Conservation (phyloP, 176 grass and related monocot genomes). For the Pontederia paniculata region DNA sequence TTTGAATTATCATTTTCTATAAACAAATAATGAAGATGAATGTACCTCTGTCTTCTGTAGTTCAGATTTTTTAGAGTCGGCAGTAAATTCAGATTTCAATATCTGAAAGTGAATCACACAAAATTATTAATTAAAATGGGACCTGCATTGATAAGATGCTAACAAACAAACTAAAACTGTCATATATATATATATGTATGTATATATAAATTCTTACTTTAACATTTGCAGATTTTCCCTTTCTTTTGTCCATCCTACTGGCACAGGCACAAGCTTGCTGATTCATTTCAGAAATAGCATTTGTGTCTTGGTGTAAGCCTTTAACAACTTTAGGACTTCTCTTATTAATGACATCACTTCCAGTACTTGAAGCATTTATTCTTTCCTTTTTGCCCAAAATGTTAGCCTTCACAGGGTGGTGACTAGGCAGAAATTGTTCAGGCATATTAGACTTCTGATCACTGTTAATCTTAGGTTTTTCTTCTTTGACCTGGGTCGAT, state of each 20-base stretch:
- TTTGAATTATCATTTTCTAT: neutral
- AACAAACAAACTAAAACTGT: neutral
- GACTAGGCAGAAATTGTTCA: constrained; percentile 26
- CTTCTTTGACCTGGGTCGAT: constrained; percentile 81
- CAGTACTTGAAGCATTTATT: constrained; percentile 48
- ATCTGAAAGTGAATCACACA: constrained; percentile 26
- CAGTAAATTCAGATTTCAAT: constrained; percentile 29
- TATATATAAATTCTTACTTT: constrained; percentile 53
- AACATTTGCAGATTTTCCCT: constrained; percentile 33
- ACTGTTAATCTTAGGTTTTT: constrained; percentile 53
- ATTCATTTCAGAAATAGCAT: constrained; percentile 61
- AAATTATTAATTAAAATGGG: neutral
- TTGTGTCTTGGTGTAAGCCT: constrained; percentile 38
- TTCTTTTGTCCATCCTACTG: constrained; percentile 59
- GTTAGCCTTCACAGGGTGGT: constrained; percentile 50
- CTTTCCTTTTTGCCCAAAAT: constrained; percentile 44
- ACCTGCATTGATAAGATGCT: neutral
- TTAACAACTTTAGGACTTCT: constrained; percentile 60
- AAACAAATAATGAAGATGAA: constrained; percentile 2
- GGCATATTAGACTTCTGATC: constrained; percentile 48
- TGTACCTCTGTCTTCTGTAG: constrained; percentile 40
- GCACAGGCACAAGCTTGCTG: constrained; percentile 44
- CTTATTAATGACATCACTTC: constrained; percentile 34
- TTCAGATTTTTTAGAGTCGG: constrained; percentile 27
- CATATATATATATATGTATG: constrained; percentile 5